Base-by-base conservation (phyloP, 257 asterid species). In the Rhazya stricta region DNA sequence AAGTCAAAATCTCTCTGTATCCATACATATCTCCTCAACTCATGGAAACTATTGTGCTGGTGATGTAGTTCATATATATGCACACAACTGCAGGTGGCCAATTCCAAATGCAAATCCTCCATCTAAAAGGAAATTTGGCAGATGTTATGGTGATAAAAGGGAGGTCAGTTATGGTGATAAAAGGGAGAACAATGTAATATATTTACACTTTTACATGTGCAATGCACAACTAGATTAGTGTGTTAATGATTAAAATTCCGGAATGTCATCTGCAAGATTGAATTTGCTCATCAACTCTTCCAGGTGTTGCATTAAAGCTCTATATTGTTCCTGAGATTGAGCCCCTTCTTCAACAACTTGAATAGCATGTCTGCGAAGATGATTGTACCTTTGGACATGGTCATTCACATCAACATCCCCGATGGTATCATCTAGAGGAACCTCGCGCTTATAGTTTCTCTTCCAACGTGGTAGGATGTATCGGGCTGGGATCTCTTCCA, bases 401-500 rank as follows among this genome's bases (percentile, higher is more conserved):
- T 78, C 70, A 73, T 81, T 75, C 74, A 36, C 80, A 67, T 76
- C 85, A 74, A 63, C 74, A 66, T 83, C 84, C 72, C 75, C 29
- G 29, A 65, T 36, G 8, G 70, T 42, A 37, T 19, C 43, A 69
- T 73, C 81, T 45, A 74, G 41, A 27, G 51, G 67, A 76, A 79
- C 76, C 67, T 75, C 79, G 25, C 76, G 67, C 80, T 80, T 88
- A 66, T 81, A 87, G 61, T 81, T 85, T 76, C 82, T 82, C 65
- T 65, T 67, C 94, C 94, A 89, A 25, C 86, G 90, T 0, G 72
- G 81, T 30, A 87, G 83, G 72, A 89, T 85, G 79, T 85, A 85
- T 69, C 83, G 86, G 2, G 80, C 75, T 67, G 91, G 91, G 75
- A 87, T 78, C 79, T 84, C 89, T 83, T 84, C 88, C 4, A 87